Evolutionary conservation across 306 rosid species (phyloP).

Genomic region (Quillaja saponaria): DNA sequence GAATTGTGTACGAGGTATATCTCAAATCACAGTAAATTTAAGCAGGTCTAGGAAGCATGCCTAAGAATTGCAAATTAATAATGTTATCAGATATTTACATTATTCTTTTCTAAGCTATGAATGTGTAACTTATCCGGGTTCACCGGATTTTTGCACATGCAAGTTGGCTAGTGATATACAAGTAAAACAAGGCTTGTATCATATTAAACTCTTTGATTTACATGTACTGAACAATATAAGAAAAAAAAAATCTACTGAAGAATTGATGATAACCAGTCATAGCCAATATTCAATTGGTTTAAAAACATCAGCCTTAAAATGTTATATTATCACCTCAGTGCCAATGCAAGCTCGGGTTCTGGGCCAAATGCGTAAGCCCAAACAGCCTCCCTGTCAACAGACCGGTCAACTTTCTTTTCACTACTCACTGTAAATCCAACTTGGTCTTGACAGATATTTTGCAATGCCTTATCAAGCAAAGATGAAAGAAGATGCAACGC

Average conservation of each 20-base stretch:
- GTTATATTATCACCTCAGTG: conserved; percentile 64
- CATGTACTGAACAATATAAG: conserved; percentile 17
- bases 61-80: conserved; percentile 1
- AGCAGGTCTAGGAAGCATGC: neutral
- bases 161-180: conserved; percentile 14
- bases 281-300: conserved; percentile 21
- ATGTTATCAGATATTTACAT: neutral
- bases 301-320: conserved; percentile 26
- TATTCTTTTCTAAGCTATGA: conserved; percentile 3
- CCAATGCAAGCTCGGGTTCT: conserved; percentile 86
- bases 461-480: conserved; percentile 74
- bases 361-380: conserved; percentile 97
- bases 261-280: conserved; percentile 1
- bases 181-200: conserved; percentile 10
- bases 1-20: conserved; percentile 1
- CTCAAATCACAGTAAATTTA: neutral
- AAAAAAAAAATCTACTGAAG: no score
- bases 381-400: conserved; percentile 81
- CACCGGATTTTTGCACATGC: conserved; percentile 10
- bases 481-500: conserved; percentile 71
- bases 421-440: conserved; percentile 38
- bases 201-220: conserved; percentile 6
- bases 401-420: conserved; percentile 42
- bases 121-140: conserved; percentile 10
- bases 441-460: conserved; percentile 43